Evolutionary conservation across 2,329 filamentous ascomycete species (phyloP).

Genomic region (Aspergillus sp.): DNA sequence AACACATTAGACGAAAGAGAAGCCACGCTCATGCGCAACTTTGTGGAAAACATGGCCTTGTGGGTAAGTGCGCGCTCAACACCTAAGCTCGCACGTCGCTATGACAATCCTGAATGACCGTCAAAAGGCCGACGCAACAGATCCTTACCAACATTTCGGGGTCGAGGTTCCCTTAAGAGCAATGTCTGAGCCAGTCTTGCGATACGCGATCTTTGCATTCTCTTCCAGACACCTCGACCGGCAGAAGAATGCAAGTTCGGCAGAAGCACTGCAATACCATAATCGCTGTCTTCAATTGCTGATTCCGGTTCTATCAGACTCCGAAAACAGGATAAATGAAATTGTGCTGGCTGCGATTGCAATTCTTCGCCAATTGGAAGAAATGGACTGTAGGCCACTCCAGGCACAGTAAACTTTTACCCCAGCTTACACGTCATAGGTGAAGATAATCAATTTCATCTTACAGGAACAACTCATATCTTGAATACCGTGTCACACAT

Average conservation of each 20-base stretch:
- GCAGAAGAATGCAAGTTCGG: conserved; percentile 16
- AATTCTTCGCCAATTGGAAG: conserved; percentile 35
- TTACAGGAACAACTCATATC: conserved; percentile 35
- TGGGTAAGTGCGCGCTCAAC: too few relatives aligned
- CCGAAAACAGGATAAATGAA: conserved; percentile 22
- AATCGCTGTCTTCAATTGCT: conserved; percentile 32
- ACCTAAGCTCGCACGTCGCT: too few relatives aligned
- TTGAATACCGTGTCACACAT: conserved; percentile 37
- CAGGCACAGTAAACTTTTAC: neutral
- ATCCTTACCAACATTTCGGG: conserved; percentile 29
- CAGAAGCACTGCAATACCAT: conserved; percentile 32
- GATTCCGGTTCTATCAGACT: conserved; percentile 30
- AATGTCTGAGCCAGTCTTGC: conserved; percentile 29
- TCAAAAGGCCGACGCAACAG: conserved; percentile 31
- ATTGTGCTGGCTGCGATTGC: conserved; percentile 32
- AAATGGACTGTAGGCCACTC: conserved; percentile 26
- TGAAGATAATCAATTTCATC: conserved; percentile 34
- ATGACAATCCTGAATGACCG: too few relatives aligned
- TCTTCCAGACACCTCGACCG: conserved; percentile 33
- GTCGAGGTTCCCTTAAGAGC: conserved; percentile 29
- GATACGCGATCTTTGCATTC: conserved; percentile 32
- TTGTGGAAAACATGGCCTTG: conserved; percentile 31
- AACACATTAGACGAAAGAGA: conserved; percentile 16
- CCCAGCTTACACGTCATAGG: conserved; percentile 12
- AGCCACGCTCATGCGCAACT: conserved; percentile 25